Evolutionary conservation across 1,284 basidiomycete species (phyloP).

Genomic region (Moniliella sp.): DNA sequence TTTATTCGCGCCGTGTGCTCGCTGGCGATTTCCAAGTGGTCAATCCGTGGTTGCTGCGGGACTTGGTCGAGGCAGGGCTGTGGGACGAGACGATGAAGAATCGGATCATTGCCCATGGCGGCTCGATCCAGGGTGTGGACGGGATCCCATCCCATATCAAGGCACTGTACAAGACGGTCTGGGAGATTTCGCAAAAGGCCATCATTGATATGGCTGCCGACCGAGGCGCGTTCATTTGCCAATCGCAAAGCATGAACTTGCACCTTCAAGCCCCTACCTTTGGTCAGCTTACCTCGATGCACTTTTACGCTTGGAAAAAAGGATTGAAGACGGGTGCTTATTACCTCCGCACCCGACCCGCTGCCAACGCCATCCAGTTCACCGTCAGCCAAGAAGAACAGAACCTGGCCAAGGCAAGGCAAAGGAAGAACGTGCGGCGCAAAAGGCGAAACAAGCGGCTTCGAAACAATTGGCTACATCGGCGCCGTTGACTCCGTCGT

Average conservation of each 20-base stretch:
- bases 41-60: slow-evolving; percentile 88
- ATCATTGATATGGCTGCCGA: slow-evolving; percentile 93
- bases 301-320: slow-evolving; percentile 99
- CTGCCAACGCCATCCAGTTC: slow-evolving; percentile 90
- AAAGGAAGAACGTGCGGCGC: slow-evolving; percentile 36
- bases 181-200: slow-evolving; percentile 98
- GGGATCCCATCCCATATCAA: slow-evolving; percentile 37
- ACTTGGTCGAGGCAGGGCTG: slow-evolving; percentile 77
- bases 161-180: slow-evolving; percentile 90
- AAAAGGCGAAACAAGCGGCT: not conserved
- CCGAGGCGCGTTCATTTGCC: slow-evolving; percentile 93
- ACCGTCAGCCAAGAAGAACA: slow-evolving; percentile 63
- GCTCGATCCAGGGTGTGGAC: slow-evolving; percentile 49
- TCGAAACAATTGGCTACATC: slow-evolving; percentile 1
- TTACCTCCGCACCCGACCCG: slow-evolving; percentile 81
- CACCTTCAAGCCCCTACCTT: slow-evolving; percentile 76
- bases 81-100: slow-evolving; percentile 99
- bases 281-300: slow-evolving; percentile 78
- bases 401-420: slow-evolving; percentile 43
- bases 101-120: slow-evolving; percentile 90
- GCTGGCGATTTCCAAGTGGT: slow-evolving; percentile 99
- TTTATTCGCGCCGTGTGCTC: slow-evolving; percentile 91
- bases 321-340: slow-evolving; percentile 71
- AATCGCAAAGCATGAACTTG: slow-evolving; percentile 60
- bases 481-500: slow-evolving; percentile 23